Evolutionary conservation across 192 early-diverging fungal genomes (phyloP).

Genomic region (Coemansia sp.): DNA sequence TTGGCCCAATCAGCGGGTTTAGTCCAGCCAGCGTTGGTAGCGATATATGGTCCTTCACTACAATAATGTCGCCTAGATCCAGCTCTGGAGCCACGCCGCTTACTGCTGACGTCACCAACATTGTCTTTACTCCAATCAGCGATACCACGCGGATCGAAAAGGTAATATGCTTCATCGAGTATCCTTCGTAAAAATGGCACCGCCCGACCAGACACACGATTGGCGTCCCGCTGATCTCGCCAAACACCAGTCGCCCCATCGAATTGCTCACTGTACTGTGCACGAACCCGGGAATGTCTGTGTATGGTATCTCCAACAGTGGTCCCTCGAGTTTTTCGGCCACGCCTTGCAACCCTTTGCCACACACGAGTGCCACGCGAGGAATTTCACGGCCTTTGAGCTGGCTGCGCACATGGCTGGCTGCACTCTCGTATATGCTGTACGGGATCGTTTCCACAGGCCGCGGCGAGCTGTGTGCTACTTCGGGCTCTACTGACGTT

Average conservation of each 20-base stretch:
- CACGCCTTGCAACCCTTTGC: slow-evolving; percentile 77
- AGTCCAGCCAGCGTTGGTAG: slow-evolving; percentile 71
- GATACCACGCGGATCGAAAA: slow-evolving; percentile 86
- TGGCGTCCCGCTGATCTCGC: slow-evolving; percentile 68
- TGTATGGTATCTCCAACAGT: slow-evolving; percentile 67
- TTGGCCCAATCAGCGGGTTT: slow-evolving; percentile 84
- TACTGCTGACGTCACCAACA: slow-evolving; percentile 84
- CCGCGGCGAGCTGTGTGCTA: slow-evolving; percentile 19
- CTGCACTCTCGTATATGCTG: slow-evolving; percentile 55
- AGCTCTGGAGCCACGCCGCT: slow-evolving; percentile 73
- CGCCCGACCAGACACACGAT: slow-evolving; percentile 87
- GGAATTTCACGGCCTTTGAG: slow-evolving; percentile 47
- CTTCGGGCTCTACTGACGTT: neutral
- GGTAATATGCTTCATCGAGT: slow-evolving; percentile 73
- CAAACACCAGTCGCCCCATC: slow-evolving; percentile 69
- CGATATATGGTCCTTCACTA: slow-evolving; percentile 78
- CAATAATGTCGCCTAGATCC: slow-evolving; percentile 84
- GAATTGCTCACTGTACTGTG: slow-evolving; percentile 59
- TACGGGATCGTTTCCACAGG: slow-evolving; percentile 49
- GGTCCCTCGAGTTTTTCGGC: slow-evolving; percentile 66
- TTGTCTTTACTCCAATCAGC: slow-evolving; percentile 72
- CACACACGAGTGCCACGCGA: slow-evolving; percentile 81
- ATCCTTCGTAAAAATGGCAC: slow-evolving; percentile 90
- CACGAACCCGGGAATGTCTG: slow-evolving; percentile 84
- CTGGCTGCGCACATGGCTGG: slow-evolving; percentile 45